A percentile compares a stretch with the other conserved stretches of the same genome.
Conservation (phyloP, 106 monocot species). For the Apostasia shenzhenica region DNA sequence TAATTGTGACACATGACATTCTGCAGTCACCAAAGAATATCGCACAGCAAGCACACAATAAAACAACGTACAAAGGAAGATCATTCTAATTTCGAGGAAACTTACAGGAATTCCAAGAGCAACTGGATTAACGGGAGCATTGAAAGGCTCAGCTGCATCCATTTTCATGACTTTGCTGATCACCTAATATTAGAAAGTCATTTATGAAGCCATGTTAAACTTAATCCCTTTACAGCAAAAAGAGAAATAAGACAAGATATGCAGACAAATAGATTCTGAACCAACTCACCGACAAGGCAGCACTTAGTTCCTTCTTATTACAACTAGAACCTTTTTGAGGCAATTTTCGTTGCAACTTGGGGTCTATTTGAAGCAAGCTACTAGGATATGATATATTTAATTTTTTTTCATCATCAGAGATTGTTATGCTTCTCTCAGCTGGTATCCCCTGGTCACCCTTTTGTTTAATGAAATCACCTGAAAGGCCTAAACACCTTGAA, state of each 20-base stretch:
- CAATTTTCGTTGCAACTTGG: constrained; percentile 9
- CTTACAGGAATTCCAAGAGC: constrained; percentile 93
- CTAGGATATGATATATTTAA: constrained; percentile 17
- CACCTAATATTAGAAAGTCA: constrained; percentile 38
- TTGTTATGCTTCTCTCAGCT: constrained; percentile 3
- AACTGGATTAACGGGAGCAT: constrained; percentile 82
- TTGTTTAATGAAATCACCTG: constrained; percentile 16
- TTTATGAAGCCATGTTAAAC: not conserved
- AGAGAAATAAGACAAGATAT: not conserved
- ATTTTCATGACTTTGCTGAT: constrained; percentile 97
- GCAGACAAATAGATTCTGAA: not conserved
- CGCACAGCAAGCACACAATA: not conserved
- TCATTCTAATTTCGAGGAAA: not conserved
- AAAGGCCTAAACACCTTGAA: constrained; percentile 28
- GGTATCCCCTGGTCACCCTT: constrained; percentile 15
- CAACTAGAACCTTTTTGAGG: constrained; percentile 26
- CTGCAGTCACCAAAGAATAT: not conserved
- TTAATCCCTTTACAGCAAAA: not conserved
- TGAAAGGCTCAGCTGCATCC: constrained; percentile 95
- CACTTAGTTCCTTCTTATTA: constrained; percentile 59
- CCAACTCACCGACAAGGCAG: constrained; percentile 49
- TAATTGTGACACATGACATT: no score
- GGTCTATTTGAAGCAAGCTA: constrained; percentile 24
- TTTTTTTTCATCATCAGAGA: constrained; percentile 28
- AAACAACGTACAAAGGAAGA: not conserved